phyloP scores from a whole-genome alignment of 23 red algal genomes.

The Cyanidioschyzon merolae region DNA sequence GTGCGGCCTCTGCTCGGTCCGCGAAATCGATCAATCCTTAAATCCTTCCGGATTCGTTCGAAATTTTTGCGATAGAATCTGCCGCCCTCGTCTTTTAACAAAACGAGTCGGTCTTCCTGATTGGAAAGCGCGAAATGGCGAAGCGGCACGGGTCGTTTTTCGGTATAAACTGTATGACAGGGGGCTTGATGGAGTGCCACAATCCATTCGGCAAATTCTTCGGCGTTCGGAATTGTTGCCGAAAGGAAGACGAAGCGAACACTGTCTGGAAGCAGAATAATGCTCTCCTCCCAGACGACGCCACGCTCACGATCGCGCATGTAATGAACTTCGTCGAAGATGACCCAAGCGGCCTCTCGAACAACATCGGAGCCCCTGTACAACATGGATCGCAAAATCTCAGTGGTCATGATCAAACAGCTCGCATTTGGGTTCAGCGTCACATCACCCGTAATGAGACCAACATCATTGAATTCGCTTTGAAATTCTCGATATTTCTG shows the following conservation, averaged over 20 bases:
- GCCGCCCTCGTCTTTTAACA: conserved; percentile 21
- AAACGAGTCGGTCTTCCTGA: conserved; percentile 12
- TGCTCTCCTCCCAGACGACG: conserved; percentile 95
- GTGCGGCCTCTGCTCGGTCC: conserved; percentile 18
- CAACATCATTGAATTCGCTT: conserved; percentile 76
- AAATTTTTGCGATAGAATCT: conserved; percentile 39
- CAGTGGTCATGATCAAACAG: conserved; percentile 99
- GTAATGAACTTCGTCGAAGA: conserved; percentile 99
- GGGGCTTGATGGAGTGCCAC: conserved; percentile 63
- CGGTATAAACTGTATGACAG: conserved; percentile 99
- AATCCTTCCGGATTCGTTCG: background rate
- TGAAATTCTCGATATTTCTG: conserved; percentile 95
- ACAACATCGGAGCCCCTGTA: conserved; percentile 89
- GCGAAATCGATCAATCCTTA: conserved; percentile 14
- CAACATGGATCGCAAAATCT: conserved; percentile 91
- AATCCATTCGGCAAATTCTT: conserved; percentile 96
- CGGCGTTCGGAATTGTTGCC: conserved; percentile 92
- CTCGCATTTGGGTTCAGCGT: conserved; percentile 77
- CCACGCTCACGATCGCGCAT: conserved; percentile 82
- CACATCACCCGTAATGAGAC: conserved; percentile 95
- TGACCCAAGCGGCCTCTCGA: conserved; percentile 94
- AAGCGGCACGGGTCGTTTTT: conserved; percentile 82
- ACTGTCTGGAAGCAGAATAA: conserved; percentile 85
- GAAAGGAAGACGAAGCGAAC: conserved; percentile 94
- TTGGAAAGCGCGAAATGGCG: conserved; percentile 45